Base-by-base conservation (phyloP, 352 stramenopile species). In the Pythium plurisporium region DNA sequence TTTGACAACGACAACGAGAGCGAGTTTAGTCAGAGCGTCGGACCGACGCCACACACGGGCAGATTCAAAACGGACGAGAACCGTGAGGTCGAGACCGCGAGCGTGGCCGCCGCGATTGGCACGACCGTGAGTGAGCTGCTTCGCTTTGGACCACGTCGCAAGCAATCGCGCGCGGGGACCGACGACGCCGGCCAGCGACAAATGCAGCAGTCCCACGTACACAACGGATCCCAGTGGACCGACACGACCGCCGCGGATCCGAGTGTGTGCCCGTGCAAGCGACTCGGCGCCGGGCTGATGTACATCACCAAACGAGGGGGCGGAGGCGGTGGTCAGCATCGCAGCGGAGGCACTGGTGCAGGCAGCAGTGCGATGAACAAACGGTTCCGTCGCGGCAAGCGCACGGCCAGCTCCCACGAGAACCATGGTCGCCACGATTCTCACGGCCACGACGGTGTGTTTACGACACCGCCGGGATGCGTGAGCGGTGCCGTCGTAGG, bases 381-480 rank as follows among this genome's bases (percentile, higher is more conserved):
- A 31, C 68, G 71, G 0, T 87, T 87, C 56, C 74, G 65, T 34
- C 69, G 73, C 17, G 71, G 62, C 51, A 86, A 82, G 58, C 42
- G 49, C 15, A 45, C 31, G 25, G 22, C 34, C 33, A 55, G 41
- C 52, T 27, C 4, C 29, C n/a, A 26, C 33, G 47, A 6, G 30
- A 29, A 12, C 52, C 27, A 30, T 23, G 15, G 14, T 14, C 23
- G 8, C 5, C 33, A 25, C 17, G 51, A 51, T 8, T 41, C 27
- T 17, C 45, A 42, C 12, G 15, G n/a, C 29, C 29, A 42, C n/a
- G 19, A 15, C 29, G 44, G 38, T 2, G 17, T 55, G 22, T 55
- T 55, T 17, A 55, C 34, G 36, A 56, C 49, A 10, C 49, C 49
- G n/a, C 49, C 36, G 25, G 49, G 37, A 9, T 36, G 49, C 25